These are phyloP conservation scores for Wallacemonas sp. DNA, from an alignment of 208 protist genomes.

Conservation along the genomic window DNA sequence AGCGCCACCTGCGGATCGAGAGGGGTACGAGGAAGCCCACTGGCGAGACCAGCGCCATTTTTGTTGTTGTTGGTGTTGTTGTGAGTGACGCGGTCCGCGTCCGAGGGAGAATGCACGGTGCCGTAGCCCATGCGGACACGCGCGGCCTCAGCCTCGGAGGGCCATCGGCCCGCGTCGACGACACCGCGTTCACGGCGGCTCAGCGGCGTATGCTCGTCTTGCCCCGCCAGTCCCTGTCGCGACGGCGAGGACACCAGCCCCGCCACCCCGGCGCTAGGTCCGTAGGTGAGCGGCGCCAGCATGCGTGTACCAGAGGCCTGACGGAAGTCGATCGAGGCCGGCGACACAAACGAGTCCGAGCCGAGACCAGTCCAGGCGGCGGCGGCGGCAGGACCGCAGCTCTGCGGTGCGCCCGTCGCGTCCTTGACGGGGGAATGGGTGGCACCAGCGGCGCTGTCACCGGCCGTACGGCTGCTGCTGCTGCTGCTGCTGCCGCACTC, in stretches of 20 bases:
- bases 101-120: background rate
- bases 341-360: conserved; percentile 35
- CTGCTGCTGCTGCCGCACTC: too few relatives aligned
- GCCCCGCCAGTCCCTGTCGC: background rate
- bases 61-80: background rate
- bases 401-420: too few relatives aligned
- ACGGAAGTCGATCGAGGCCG: conserved; percentile 12
- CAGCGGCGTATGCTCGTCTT: conserved; percentile 11
- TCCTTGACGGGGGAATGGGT: too few relatives aligned
- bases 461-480: too few relatives aligned
- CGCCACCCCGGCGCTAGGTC: background rate
- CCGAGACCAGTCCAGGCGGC: conserved; percentile 30
- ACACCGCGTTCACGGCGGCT: background rate
- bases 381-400: too few relatives aligned
- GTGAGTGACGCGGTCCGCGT: background rate
- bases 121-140: background rate
- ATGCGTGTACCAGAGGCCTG: background rate
- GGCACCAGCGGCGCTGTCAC: too few relatives aligned
- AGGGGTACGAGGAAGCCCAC: conserved; percentile 45
- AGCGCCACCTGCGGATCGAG: conserved; percentile 80
- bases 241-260: too few relatives aligned
- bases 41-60: too few relatives aligned
- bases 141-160: background rate
- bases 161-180: too few relatives aligned
- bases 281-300: background rate